phyloP scores from a whole-genome alignment of 2,329 filamentous ascomycete genomes.

The Pseudogymnoascus sp. region DNA sequence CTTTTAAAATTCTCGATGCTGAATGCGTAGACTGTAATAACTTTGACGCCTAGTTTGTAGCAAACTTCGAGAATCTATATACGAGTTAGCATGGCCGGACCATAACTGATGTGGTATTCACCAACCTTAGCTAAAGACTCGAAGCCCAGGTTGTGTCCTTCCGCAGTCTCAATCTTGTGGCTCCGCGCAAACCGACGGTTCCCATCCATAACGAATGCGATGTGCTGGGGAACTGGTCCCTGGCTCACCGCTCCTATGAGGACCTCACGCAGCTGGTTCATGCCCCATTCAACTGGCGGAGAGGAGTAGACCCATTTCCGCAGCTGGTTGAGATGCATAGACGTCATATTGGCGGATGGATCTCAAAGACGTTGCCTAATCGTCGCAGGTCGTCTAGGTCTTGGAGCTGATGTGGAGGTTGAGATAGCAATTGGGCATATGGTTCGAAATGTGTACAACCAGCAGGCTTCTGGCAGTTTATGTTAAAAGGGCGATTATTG shows the following conservation, averaged over 20 bases:
- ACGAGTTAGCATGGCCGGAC: not conserved
- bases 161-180: constrained; percentile 90
- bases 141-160: constrained; percentile 92
- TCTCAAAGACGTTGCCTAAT: not conserved
- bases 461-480: not conserved
- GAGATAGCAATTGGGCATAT: not conserved
- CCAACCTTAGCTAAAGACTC: constrained; percentile 81
- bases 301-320: constrained; percentile 76
- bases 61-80: constrained; percentile 84
- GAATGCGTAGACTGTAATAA: constrained; percentile 96
- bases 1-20: constrained; percentile 99
- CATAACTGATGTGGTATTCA: constrained; percentile 11
- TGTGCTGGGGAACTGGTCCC: constrained; percentile 85
- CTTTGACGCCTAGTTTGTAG: constrained; percentile 94
- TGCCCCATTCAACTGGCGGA: constrained; percentile 84
- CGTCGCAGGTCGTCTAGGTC: not conserved
- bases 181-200: constrained; percentile 86
- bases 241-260: constrained; percentile 83
- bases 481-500: not conserved
- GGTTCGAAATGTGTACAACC: not conserved
- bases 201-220: constrained; percentile 99
- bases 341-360: constrained; percentile 28
- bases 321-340: constrained; percentile 51
- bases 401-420: not conserved
- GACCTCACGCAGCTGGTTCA: constrained; percentile 69